phyloP scores from a whole-genome alignment of 2,329 filamentous ascomycete species.

The Teratosphaeria gauchensis region DNA sequence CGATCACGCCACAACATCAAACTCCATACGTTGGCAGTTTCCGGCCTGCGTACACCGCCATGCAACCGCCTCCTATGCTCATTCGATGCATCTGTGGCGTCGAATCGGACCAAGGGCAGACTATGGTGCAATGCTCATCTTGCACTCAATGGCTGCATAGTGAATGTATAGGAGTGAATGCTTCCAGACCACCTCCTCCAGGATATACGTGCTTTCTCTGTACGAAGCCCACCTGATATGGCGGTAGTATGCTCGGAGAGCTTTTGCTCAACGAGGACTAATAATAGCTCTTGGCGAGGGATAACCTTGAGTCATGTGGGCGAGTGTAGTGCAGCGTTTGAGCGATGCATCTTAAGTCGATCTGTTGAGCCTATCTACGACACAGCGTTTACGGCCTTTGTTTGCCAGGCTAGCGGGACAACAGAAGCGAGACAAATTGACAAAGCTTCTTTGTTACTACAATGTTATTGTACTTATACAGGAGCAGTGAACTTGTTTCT shows the following conservation, averaged over 20 bases:
- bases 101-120: constrained; percentile 42
- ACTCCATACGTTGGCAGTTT: background rate
- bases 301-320: background rate
- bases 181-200: constrained; percentile 36
- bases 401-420: constrained; percentile 3
- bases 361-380: background rate
- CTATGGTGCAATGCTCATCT: constrained; percentile 54
- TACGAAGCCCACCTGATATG: constrained; percentile 14
- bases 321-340: constrained; percentile 3
- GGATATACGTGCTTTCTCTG: constrained; percentile 44
- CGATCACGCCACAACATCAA: background rate
- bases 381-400: background rate
- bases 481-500: background rate
- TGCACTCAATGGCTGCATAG: constrained; percentile 56
- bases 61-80: constrained; percentile 2
- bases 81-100: constrained; percentile 51
- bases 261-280: no score
- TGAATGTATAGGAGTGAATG: constrained; percentile 46
- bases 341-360: constrained; percentile 1
- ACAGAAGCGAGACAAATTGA: background rate
- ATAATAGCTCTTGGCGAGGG: background rate
- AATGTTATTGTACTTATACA: background rate
- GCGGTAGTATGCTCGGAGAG: background rate
- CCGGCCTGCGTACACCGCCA: background rate
- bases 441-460: background rate